Conservation (phyloP, 495 filamentous ascomycete genomes). For the Neurospora discreta region DNA sequence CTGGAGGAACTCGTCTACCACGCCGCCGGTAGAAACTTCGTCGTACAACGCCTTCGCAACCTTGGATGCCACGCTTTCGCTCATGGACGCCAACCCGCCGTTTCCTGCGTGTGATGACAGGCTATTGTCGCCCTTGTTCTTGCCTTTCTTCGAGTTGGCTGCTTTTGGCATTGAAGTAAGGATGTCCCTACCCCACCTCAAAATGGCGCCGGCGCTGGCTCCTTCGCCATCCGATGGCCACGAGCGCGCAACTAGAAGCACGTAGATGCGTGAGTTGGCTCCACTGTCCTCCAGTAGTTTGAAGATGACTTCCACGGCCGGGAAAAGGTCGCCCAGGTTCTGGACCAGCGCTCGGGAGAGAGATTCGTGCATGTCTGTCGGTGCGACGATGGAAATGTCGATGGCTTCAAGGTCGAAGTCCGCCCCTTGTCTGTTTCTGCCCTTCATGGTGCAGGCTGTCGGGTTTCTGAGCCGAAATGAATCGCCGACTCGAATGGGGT, state of each 20-base stretch:
- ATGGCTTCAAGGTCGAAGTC: slow-evolving; percentile 40
- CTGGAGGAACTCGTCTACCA: slow-evolving; percentile 60
- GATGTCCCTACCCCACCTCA: slow-evolving; percentile 57
- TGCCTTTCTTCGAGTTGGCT: slow-evolving; percentile 27
- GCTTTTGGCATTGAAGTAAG: slow-evolving; percentile 43
- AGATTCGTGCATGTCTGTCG: slow-evolving; percentile 30
- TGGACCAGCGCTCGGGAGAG: slow-evolving; percentile 26
- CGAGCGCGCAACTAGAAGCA: slow-evolving; percentile 63
- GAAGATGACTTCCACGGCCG: slow-evolving; percentile 38
- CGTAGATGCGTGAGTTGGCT: slow-evolving; percentile 51
- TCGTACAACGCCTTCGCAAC: slow-evolving; percentile 47
- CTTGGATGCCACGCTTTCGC: slow-evolving; percentile 28
- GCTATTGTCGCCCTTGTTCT: background rate
- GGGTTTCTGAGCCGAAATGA: slow-evolving; percentile 38
- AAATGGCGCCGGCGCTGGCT: slow-evolving; percentile 18
- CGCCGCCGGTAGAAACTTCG: slow-evolving; percentile 44
- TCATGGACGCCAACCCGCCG: slow-evolving; percentile 11
- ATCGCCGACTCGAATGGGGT: slow-evolving; percentile 35
- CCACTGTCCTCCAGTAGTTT: slow-evolving; percentile 45
- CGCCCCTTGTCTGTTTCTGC: slow-evolving; percentile 2
- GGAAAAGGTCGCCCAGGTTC: slow-evolving; percentile 28
- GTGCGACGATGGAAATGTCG: slow-evolving; percentile 47
- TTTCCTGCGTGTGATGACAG: background rate
- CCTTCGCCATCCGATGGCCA: background rate
- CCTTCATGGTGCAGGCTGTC: background rate